Evolutionary conservation across 2,329 filamentous ascomycete species (phyloP).

Genomic region (Fusarium fujikuroi): DNA sequence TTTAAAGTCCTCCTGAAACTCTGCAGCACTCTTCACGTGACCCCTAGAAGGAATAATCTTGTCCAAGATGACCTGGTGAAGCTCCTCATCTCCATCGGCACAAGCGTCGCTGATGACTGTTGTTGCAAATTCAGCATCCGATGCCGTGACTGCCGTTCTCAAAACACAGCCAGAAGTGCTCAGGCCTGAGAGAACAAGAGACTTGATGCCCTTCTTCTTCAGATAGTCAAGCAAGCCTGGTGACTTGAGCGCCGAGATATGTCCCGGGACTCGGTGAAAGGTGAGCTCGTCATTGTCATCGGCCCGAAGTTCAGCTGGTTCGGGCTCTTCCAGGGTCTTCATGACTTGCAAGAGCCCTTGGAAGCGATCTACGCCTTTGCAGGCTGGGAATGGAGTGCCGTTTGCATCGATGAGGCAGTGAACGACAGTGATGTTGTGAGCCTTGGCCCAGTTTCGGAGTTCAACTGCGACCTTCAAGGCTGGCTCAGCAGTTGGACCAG

Average conservation of each 20-base stretch:
- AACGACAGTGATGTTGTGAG: not conserved
- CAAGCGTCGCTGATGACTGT: slow-evolving; percentile 4
- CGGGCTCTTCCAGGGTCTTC: not conserved
- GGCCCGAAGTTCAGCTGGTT: not conserved
- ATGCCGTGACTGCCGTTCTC: not conserved
- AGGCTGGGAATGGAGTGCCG: not conserved
- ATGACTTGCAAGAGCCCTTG: not conserved
- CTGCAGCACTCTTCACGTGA: not conserved
- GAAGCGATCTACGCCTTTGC: not conserved
- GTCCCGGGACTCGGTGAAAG: not conserved
- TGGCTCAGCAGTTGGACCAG: not conserved
- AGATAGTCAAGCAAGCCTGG: not conserved
- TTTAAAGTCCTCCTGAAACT: not conserved
- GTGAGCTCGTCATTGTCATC: not conserved
- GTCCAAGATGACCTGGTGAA: not conserved
- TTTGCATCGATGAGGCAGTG: slow-evolving; percentile 6
- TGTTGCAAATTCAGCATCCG: slow-evolving; percentile 4
- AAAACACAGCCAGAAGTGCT: slow-evolving; percentile 8
- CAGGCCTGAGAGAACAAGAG: not conserved
- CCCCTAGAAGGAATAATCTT: not conserved
- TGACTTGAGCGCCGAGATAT: slow-evolving; percentile 2
- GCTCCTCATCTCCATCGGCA: not conserved
- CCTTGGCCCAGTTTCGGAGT: slow-evolving; percentile 2
- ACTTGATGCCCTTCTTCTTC: not conserved
- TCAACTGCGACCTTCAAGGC: not conserved